These are phyloP conservation scores for Hansenula lynferdii DNA, from an alignment of 1,139 yeast species.

Conservation along the genomic window DNA sequence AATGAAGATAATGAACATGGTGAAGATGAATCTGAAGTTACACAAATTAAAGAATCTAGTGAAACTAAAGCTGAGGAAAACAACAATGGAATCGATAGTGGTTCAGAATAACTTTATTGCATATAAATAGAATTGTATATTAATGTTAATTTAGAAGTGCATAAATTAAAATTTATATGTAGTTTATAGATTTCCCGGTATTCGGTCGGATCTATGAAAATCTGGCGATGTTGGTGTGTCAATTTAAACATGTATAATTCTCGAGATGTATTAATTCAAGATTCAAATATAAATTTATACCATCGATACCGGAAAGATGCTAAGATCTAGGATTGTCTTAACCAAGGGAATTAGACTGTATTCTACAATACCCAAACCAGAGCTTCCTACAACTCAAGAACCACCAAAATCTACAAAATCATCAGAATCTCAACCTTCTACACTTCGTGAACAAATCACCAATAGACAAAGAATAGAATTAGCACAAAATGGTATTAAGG, in stretches of 20 bases:
- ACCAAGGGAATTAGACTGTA: background rate
- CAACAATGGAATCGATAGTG: no score
- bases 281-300: no score
- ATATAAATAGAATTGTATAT: no score
- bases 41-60: background rate
- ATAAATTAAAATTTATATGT: no score
- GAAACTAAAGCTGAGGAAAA: constrained; percentile 15
- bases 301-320: background rate
- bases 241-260: no score
- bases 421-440: background rate
- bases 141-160: no score
- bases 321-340: background rate
- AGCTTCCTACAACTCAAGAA: background rate
- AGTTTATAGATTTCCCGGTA: no score
- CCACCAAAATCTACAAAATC: background rate
- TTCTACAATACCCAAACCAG: background rate
- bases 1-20: background rate
- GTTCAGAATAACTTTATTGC: no score
- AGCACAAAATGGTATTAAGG: constrained; percentile 18
- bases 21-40: constrained; percentile 1
- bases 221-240: no score
- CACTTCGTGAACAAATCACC: constrained; percentile 9
- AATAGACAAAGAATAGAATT: constrained; percentile 18
- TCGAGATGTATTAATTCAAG: no score
- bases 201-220: no score